Evolutionary conservation across 1,284 basidiomycete species (phyloP), one percentile per base, ranked within the genome.

Genomic region (Lignosus rhinocerotis): DNA sequence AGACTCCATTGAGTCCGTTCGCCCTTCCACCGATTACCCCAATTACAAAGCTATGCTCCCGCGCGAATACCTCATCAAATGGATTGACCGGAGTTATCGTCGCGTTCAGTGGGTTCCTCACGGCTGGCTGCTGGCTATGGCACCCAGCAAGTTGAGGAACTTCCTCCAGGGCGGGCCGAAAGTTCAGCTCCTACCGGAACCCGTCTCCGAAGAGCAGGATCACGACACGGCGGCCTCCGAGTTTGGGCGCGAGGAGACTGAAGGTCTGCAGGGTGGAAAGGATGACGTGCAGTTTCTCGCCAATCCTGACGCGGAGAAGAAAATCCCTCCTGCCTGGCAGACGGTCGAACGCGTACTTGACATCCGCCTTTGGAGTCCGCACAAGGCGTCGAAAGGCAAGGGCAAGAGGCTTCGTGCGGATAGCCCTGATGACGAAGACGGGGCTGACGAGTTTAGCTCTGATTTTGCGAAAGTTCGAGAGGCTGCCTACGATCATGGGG

Each of bases 11-110:
- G 86, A 91, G 69, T 75, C 82, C 3, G 62, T 75, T 34, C 73
- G 69, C 33, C 66, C 74, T 11, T 62, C 68, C 17, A 75, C 76
- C 55, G 78, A 84, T 62, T 67, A 76, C 19, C 78, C 83, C 1
- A 75, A 85, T 65, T 79, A 80, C 71, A 92, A 86, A 70, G 73
- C 77, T 32, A 68, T 76, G 45, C 78, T 94, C 12, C 90, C 91
- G 19, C 79, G 94, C 56, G 93, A 96, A 73, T 96, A 97, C 69
- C 84, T 97, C 9, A 85, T 96, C 58, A 97, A 97, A 71, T 97
- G 92, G 90, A 73, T 76, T 6, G 84, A 80, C 58, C 76, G 90
- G 58, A 89, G 92, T 61, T 95, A 90, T 73, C 78, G 88, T 51
- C 85, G 92, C 56, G 77, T 84, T 45, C 78, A 87, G 64, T 96